Evolutionary conservation across 1,139 yeast species (phyloP), one percentile per base, ranked within the genome.

Genomic region (Yamadazyma dushanensis): DNA sequence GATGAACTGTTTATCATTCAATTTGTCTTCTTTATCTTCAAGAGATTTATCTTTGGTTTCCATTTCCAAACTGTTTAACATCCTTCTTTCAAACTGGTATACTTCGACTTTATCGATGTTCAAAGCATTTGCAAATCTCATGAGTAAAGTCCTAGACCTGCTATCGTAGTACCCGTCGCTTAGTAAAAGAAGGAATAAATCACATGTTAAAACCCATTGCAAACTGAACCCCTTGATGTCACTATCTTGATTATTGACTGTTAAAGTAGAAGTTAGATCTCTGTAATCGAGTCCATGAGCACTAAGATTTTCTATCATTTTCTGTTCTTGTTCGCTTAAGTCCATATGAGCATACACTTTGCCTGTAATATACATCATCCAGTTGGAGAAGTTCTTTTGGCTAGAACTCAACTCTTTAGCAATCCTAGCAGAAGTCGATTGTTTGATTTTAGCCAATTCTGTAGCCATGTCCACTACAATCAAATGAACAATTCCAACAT

Each of bases 181-280:
- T 15, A 92, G 63, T 3, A 92, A 66, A 3, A 88, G 72, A 29
- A 94, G 64, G 53, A 92, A 89, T 36, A 94, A 62, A 57, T 94
- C 98, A 59, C 98, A 94, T 1, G 92, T 66, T 7, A 92, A 74
- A 0, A 96, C 90, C 98, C 98, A 92, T 25, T 92, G 78, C 26
- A 92, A 75, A 14, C 50, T 50, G 9, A 33, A 41, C 14, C 39
- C 39, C 26, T 23, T 32, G 23, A 34, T 19, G 10, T 32, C 29
- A 37, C 23, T 28, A 29, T 70, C 69, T 2, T 61, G 59, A 8
- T 57, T 51, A 9, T 22, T 25, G 4, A 15, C 29, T 5, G 65
- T 63, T 16, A 84, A 59, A 32, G 84, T 76, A 14, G 74, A 73
- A 2, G 86, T 70, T 37, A 94, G 67, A 58, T 92, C 98, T 2